These are phyloP conservation scores for Trametes sanguinea DNA, from an alignment of 768 basidiomycete species.

Conservation along the genomic window DNA sequence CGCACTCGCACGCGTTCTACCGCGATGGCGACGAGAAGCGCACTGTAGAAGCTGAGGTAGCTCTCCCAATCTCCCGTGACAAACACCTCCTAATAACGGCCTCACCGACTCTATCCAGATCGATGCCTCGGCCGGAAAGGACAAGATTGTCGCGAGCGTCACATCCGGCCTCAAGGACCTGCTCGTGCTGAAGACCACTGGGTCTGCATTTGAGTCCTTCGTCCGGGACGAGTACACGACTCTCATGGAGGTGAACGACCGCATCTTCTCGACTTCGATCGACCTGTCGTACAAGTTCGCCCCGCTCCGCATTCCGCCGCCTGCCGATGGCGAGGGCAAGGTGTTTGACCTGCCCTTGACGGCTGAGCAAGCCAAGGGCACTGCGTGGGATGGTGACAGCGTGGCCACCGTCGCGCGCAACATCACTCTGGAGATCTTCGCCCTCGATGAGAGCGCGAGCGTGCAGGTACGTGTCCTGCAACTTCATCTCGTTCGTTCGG, in stretches of 20 bases:
- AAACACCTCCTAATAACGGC: too few relatives aligned
- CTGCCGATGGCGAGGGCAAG: slow-evolving; percentile 54
- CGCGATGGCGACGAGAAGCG: slow-evolving; percentile 92
- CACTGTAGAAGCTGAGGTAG: slow-evolving; percentile 46
- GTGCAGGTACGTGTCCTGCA: slow-evolving; percentile 63
- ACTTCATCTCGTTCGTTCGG: too few relatives aligned
- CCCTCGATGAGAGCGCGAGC: slow-evolving; percentile 85
- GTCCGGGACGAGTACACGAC: slow-evolving; percentile 89
- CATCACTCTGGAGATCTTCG: slow-evolving; percentile 80
- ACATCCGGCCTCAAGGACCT: slow-evolving; percentile 77
- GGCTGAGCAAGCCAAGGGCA: slow-evolving; percentile 39
- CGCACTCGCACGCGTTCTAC: slow-evolving; percentile 80
- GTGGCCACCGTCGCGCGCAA: slow-evolving; percentile 54
- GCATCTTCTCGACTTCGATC: slow-evolving; percentile 88
- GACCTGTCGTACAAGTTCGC: slow-evolving; percentile 72
- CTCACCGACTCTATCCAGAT: slow-evolving; percentile 40
- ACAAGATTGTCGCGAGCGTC: slow-evolving; percentile 61
- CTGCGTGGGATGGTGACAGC: slow-evolving; percentile 60
- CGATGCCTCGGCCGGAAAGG: slow-evolving; percentile 66
- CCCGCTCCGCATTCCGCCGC: slow-evolving; percentile 46
- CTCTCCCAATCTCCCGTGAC: not conserved
- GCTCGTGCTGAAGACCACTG: slow-evolving; percentile 87
- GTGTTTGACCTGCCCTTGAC: slow-evolving; percentile 43
- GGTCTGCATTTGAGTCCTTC: slow-evolving; percentile 83
- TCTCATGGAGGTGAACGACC: slow-evolving; percentile 77